These are phyloP conservation scores for Neopestalotiopsis rosae DNA, from an alignment of 2,329 filamentous ascomycete species.

Conservation along the genomic window DNA sequence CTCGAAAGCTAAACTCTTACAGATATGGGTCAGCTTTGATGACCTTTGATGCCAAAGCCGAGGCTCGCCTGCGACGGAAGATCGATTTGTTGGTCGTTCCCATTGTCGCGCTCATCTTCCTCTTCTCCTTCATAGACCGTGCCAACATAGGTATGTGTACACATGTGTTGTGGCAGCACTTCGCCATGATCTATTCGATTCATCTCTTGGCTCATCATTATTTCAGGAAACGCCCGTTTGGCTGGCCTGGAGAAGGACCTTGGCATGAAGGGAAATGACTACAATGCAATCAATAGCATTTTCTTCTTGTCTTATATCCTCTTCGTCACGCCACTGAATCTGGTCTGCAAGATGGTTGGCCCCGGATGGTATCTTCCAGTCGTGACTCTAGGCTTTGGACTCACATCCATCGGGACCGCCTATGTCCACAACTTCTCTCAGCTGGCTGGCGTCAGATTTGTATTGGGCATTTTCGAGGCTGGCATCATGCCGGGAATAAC, in stretches of 20 bases:
- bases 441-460: constrained; percentile 65
- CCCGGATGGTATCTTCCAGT: constrained; percentile 74
- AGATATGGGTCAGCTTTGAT: constrained; percentile 56
- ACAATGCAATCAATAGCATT: constrained; percentile 69
- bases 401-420: constrained; percentile 66
- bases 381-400: constrained; percentile 67
- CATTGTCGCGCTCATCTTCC: constrained; percentile 67
- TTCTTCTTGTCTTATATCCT: constrained; percentile 78
- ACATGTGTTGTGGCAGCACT: not conserved
- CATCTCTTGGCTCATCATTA: not conserved
- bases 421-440: constrained; percentile 58
- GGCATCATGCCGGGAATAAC: constrained; percentile 77
- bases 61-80: constrained; percentile 61
- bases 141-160: constrained; percentile 65
- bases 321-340: constrained; percentile 72
- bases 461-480: constrained; percentile 73
- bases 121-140: constrained; percentile 74
- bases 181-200: not conserved
- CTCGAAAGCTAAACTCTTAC: not conserved
- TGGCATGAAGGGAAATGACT: constrained; percentile 64
- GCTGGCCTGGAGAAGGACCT: constrained; percentile 70
- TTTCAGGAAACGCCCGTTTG: constrained; percentile 67
- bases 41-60: constrained; percentile 60
- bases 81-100: constrained; percentile 69
- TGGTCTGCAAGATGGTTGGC: constrained; percentile 72